phyloP scores from a whole-genome alignment of 169 alveolate species.

The Plasmodium gonderi region DNA sequence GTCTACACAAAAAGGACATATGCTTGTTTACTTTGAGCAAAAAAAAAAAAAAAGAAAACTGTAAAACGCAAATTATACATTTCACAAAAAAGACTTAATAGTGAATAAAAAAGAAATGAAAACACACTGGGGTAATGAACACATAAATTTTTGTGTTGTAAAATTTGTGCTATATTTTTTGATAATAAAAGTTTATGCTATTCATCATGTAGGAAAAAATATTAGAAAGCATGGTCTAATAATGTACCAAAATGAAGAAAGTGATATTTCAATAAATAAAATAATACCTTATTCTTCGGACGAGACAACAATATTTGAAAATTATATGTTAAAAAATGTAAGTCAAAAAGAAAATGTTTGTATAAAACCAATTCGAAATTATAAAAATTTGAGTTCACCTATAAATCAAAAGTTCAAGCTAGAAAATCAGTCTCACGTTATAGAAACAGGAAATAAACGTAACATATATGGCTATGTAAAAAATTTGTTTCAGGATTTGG shows the following conservation, averaged over 20 bases:
- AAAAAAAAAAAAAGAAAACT: too few relatives aligned
- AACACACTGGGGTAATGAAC: not conserved
- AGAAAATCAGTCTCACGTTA: not conserved
- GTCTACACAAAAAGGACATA: not conserved
- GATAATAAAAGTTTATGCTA: conserved; percentile 9
- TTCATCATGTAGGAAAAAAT: not conserved
- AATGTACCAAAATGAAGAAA: not conserved
- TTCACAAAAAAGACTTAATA: conserved; percentile 2
- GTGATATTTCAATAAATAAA: not conserved
- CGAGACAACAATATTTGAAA: conserved; percentile 19
- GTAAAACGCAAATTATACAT: not conserved
- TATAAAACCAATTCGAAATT: conserved; percentile 1
- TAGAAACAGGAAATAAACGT: not conserved
- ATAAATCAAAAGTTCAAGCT: not conserved
- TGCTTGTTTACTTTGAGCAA: not conserved
- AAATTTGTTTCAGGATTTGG: not conserved
- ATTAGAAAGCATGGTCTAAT: not conserved
- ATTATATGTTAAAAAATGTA: conserved; percentile 17
- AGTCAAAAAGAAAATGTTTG: conserved; percentile 16
- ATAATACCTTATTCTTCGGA: conserved; percentile 29
- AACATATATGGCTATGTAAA: conserved; percentile 21
- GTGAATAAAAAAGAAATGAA: conserved; percentile 21
- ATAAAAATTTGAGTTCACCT: conserved; percentile 1
- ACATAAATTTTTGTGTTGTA: not conserved
- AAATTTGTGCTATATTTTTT: not conserved